Base-by-base conservation (phyloP, 441 rosid species). In the Pelargonium myrrhifolium region DNA sequence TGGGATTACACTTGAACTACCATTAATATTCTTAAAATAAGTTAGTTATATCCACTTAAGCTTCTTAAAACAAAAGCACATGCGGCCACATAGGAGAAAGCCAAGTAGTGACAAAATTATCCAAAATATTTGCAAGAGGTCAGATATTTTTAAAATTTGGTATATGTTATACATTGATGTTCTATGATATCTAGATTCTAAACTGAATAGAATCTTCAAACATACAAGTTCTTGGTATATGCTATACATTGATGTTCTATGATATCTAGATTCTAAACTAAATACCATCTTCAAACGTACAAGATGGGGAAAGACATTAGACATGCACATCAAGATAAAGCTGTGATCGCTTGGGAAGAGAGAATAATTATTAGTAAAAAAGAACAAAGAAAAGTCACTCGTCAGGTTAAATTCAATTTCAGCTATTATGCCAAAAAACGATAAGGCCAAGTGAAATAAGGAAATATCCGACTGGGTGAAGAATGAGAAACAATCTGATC, bases 121-220 rank as follows among this genome's bases (percentile, higher is more conserved):
- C 1, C 39, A 5, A 35, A 35, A 35, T 35, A 28, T 6, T 35
- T 35, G 5, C 2, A 28, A 28, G 6, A 35, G 39, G 37, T 15
- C 37, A 60, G 14, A 14, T 60, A 60, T 26, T 24, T 11, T 26
- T 59, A 24, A 26, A 26, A 60, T 5, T 35, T 6, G 63, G 15
- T 60, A 60, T 60, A 15, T 60, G 63, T 26, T 26, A 60, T 14
- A 60, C 17, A 60, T 1, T 42, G 17, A 59, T 59, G 63, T 60
- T 58, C 62, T 60, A 22, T 26, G 2, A 49, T 15, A 71, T 40
- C 58, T 58, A 58, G 62, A 60, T 21, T 22, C 62, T 37, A 6
- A 12, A 39, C 65, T 68, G 24, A 24, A 45, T 62, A 61, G 66
- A 17, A 62, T 69, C 20, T 47, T 35, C 18, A 28, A 40, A n/a